Evolutionary conservation across 305 asterid genomes (phyloP).

Genomic region (Petunia hybrid): DNA sequence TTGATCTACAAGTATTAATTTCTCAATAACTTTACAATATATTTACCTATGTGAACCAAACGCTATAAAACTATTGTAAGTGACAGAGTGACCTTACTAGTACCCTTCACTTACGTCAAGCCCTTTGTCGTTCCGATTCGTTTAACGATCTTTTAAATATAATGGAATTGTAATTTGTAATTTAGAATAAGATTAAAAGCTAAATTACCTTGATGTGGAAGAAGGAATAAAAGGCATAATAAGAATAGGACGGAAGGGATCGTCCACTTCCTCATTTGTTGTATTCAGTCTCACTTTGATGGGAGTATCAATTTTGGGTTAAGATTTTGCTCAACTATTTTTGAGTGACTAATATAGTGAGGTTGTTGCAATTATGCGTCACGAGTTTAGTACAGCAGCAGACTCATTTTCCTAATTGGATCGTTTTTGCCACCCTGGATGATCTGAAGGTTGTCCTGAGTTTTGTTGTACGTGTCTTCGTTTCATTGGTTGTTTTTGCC

Average conservation of each 20-base stretch:
- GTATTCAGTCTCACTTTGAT: slow-evolving; percentile 26
- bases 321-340: neutral
- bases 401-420: slow-evolving; percentile 50
- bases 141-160: neutral
- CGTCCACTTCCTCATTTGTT: slow-evolving; percentile 84
- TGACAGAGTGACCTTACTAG: too few species aligned
- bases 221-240: slow-evolving; percentile 63
- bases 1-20: neutral
- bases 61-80: neutral
- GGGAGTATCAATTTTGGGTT: neutral
- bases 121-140: too few species aligned
- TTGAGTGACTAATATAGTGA: slow-evolving; percentile 38
- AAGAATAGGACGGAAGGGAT: slow-evolving; percentile 65
- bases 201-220: slow-evolving; percentile 75
- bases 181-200: neutral
- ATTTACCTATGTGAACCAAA: neutral
- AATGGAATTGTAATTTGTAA: neutral
- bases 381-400: slow-evolving; percentile 43
- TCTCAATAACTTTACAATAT: neutral
- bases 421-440: slow-evolving; percentile 53
- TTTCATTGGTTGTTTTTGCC: slow-evolving; percentile 44
- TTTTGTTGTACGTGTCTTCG: slow-evolving; percentile 49
- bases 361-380: slow-evolving; percentile 14
- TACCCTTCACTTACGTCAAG: too few species aligned
- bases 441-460: slow-evolving; percentile 44